Evolutionary conservation across 2,329 filamentous ascomycete genomes (phyloP).

Genomic region (Grosmannia penicillata): DNA sequence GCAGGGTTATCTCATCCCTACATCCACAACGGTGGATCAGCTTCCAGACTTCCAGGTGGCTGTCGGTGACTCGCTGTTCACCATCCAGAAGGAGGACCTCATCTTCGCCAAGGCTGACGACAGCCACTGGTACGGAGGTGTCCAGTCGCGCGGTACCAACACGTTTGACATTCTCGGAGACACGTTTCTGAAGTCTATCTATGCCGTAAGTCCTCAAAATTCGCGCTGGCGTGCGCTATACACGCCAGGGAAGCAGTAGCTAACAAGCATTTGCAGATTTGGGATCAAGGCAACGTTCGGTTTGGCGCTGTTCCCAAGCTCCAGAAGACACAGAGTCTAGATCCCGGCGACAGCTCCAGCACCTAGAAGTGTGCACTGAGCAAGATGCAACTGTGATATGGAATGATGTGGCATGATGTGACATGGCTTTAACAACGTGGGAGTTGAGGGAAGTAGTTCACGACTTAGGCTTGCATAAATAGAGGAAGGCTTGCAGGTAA

Average conservation of each 20-base stretch:
- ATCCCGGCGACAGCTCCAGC: slow-evolving; percentile 6
- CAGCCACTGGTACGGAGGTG: slow-evolving; percentile 45
- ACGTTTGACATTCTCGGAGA: slow-evolving; percentile 50
- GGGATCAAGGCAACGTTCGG: slow-evolving; percentile 44
- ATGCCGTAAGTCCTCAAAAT: slow-evolving; percentile 43
- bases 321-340: slow-evolving; percentile 21
- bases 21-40: slow-evolving; percentile 29
- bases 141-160: slow-evolving; percentile 46
- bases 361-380: neutral
- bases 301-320: slow-evolving; percentile 45
- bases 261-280: slow-evolving; percentile 29
- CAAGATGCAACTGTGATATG: too few species aligned
- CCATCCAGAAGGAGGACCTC: slow-evolving; percentile 48
- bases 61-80: slow-evolving; percentile 44
- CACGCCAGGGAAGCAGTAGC: too few species aligned
- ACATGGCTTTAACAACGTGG: too few species aligned
- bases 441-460: too few species aligned
- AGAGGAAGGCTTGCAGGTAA: too few species aligned
- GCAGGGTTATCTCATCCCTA: slow-evolving; percentile 52
- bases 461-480: too few species aligned
- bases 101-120: slow-evolving; percentile 40
- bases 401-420: too few species aligned
- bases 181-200: slow-evolving; percentile 49
- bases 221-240: too few species aligned
- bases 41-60: slow-evolving; percentile 48